Base-by-base conservation (phyloP, 345 rosid species). In the Microthlaspi erraticum region DNA sequence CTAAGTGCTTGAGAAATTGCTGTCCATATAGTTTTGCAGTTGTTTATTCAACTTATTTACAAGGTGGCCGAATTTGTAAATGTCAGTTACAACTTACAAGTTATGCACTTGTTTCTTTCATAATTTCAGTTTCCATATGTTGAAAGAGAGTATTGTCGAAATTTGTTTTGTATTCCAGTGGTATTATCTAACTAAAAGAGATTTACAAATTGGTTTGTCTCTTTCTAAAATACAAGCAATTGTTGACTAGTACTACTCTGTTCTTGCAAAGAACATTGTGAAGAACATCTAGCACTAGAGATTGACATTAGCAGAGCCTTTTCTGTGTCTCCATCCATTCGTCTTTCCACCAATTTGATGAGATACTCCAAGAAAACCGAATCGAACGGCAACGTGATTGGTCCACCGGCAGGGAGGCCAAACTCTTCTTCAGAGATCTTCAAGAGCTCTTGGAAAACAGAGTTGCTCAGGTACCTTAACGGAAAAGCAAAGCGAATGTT, bases 401-500 rank as follows among this genome's bases (percentile, higher is more conserved):
- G 82, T 34, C 79, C 72, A 3, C 45, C 69, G 0, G 52, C 49
- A 0, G 81, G 66, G 0, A 81, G 61, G 3, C 82, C 76, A 16
- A 76, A 76, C 41, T 81, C 84, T 64, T 81, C 81, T 66, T 74
- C 84, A 2, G 81, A 68, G 26, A 81, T 76, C 13, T 29, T 74
- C 33, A 81, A 65, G 48, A 83, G 77, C 14, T 81, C 78, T 64
- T 60, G 62, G 43, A 81, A 32, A 17, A 79, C 19, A 4, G 48
- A 16, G n/a, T n/a, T n/a, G n/a, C n/a, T n/a, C n/a, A n/a, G n/a
- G n/a, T n/a, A n/a, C n/a, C n/a, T n/a, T n/a, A 74, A 42, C 0
- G 78, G 68, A 23, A 74, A 67, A 34, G 69, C 26, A 60, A 75
- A 75, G 5, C 78, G 64, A 11, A 3, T 26, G 14, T 36, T 33